Percentiles rank a stretch among this genome's conserved stretches.
These are phyloP conservation scores for Aspergillus pseudoglaucus DNA, from an alignment of 2,329 filamentous ascomycete genomes.

Conservation along the genomic window DNA sequence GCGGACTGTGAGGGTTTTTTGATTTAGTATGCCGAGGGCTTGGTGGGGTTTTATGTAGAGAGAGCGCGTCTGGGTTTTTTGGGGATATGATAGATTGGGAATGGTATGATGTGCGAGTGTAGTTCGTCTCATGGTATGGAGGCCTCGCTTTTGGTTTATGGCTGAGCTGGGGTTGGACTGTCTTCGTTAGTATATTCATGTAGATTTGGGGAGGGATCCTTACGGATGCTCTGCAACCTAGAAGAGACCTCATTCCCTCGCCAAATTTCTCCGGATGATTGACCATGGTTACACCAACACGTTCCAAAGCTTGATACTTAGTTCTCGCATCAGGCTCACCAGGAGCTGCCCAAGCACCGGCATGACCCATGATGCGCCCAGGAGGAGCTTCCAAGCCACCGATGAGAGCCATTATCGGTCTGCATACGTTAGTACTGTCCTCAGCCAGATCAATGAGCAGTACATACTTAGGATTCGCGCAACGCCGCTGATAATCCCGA, in stretches of 20 bases:
- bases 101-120: slow-evolving; percentile 6
- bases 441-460: background rate
- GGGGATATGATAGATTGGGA: background rate
- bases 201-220: background rate
- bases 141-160: slow-evolving; percentile 41
- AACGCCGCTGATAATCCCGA: slow-evolving; percentile 54
- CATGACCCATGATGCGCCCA: slow-evolving; percentile 70
- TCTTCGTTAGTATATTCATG: slow-evolving; percentile 1
- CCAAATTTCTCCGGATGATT: slow-evolving; percentile 73
- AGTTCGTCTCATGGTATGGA: slow-evolving; percentile 44
- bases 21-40: slow-evolving; percentile 51
- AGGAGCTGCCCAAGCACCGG: slow-evolving; percentile 63
- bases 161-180: slow-evolving; percentile 17
- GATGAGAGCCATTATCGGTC: slow-evolving; percentile 66
- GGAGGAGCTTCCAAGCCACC: slow-evolving; percentile 59
- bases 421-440: slow-evolving; percentile 24
- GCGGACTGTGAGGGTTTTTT: slow-evolving; percentile 42
- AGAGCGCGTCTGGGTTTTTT: slow-evolving; percentile 38
- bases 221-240: slow-evolving; percentile 32
- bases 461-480: slow-evolving; percentile 57
- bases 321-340: slow-evolving; percentile 58
- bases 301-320: slow-evolving; percentile 63
- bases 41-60: slow-evolving; percentile 52
- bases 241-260: slow-evolving; percentile 56
- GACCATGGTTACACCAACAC: slow-evolving; percentile 62